Base-by-base conservation (phyloP, 2,329 filamentous ascomycete species). In the Microdochium bolleyi region DNA sequence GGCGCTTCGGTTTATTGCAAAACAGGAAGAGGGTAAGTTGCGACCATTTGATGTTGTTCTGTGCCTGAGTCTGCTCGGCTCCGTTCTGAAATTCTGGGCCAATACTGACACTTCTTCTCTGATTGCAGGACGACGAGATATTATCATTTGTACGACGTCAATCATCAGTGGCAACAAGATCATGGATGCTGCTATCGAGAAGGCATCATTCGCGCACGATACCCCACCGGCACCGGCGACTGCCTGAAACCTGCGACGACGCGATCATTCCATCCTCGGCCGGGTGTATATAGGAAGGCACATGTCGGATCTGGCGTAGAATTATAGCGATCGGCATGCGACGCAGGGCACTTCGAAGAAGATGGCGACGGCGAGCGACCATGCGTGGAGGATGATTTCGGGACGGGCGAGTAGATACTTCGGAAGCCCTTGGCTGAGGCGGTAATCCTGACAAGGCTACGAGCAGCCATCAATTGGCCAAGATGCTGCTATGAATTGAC, bases 121-220 rank as follows among this genome's bases (percentile, higher is more conserved):
- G 27, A 19, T 48, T 56, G 51, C 64, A 85, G 85, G 79, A 50
- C 85, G 86, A 60, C 84, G 88, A 67, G 89, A 89, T 64, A 87
- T 99, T 60, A 77, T 99, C 49, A 92, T 99, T 64, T 95, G 89
- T 67, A 92, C 94, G 50, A 99, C 94, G 16, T 89, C 88, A 52
- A 86, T 99, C 44, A 83, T 97, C 55, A 95, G 84, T 71, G 94
- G 95, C 25, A 89, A 92, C 68, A 84, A 80, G 63, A 89, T 96
- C 73, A 92, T 99, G 79, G 87, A 89, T 49, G 84, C 86, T 49
- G 90, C 88, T 53, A 85, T 92, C 61, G 89, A 94, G 74, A 87
- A 78, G 64, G 77, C 74, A 49, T 80, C 78, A 24, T 88, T 85
- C 67, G 76, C 75, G 59, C 72, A 75, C 41, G 55, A 54, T 30